Percentiles rank a stretch among this genome's conserved stretches.
These are phyloP conservation scores for Leishmania martiniquensis DNA, from an alignment of 208 protist genomes.

Conservation along the genomic window DNA sequence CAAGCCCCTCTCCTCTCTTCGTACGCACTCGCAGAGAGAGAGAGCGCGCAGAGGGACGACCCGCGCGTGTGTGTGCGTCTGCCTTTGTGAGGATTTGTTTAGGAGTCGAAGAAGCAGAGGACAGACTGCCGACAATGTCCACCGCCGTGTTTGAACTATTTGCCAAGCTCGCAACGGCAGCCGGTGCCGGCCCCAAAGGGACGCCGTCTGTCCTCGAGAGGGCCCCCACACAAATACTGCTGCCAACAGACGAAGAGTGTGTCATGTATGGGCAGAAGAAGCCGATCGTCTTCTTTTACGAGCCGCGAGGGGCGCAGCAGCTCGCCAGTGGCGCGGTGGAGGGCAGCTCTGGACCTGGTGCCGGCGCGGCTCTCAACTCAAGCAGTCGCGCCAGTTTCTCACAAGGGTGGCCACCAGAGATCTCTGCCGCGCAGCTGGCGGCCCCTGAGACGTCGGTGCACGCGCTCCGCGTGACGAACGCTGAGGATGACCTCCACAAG, in stretches of 20 bases:
- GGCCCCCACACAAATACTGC: constrained; percentile 11
- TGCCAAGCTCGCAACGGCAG: constrained; percentile 4
- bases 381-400: background rate
- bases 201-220: background rate
- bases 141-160: constrained; percentile 28
- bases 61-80: background rate
- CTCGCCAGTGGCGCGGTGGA: background rate
- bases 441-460: constrained; percentile 11
- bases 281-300: constrained; percentile 29
- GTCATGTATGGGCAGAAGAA: constrained; percentile 12
- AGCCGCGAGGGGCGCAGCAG: constrained; percentile 9
- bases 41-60: background rate
- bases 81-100: no score
- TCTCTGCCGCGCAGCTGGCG: constrained; percentile 7
- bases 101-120: background rate
- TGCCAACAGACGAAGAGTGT: constrained; percentile 28
- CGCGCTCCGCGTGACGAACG: constrained; percentile 15
- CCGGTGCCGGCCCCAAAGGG: background rate
- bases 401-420: constrained; percentile 17
- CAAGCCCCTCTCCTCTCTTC: background rate
- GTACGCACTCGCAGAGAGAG: background rate
- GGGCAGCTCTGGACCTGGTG: background rate
- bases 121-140: constrained; percentile 4
- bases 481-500: constrained; percentile 23
- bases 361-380: background rate